Evolutionary conservation across 352 stramenopile genomes (phyloP).

Genomic region (Phytophthora nicotianae): DNA sequence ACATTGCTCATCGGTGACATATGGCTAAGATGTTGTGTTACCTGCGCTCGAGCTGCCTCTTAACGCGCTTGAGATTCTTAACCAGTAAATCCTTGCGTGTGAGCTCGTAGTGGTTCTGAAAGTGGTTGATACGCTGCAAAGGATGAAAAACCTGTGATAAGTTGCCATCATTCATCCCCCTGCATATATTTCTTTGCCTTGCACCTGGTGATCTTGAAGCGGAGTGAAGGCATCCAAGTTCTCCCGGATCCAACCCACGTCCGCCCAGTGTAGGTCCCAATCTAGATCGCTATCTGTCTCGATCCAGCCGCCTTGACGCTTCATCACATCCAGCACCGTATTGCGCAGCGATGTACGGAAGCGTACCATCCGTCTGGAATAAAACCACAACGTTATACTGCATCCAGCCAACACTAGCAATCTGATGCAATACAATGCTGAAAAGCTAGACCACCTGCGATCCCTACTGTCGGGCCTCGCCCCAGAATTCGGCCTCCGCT

Average conservation of each 20-base stretch:
- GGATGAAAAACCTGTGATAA: not conserved
- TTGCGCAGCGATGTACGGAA: slow-evolving; percentile 81
- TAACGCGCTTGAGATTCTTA: slow-evolving; percentile 93
- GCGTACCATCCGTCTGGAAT: slow-evolving; percentile 28
- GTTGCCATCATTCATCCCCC: slow-evolving; percentile 14
- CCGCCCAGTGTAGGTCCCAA: slow-evolving; percentile 88
- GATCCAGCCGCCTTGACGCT: slow-evolving; percentile 56
- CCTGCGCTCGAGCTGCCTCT: slow-evolving; percentile 80
- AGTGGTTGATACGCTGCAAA: slow-evolving; percentile 91
- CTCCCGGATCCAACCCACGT: slow-evolving; percentile 85
- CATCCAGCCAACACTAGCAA: not conserved
- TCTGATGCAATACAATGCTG: not conserved
- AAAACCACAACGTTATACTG: not conserved
- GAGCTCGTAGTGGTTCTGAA: slow-evolving; percentile 94
- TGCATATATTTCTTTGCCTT: not conserved
- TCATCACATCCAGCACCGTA: slow-evolving; percentile 81
- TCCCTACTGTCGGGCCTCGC: slow-evolving; percentile 25
- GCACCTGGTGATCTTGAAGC: slow-evolving; percentile 60
- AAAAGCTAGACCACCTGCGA: slow-evolving; percentile 11
- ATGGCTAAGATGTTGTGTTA: slow-evolving; percentile 12
- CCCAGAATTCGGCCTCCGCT: slow-evolving; percentile 20
- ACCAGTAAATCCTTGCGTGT: slow-evolving; percentile 90
- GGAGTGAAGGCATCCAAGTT: slow-evolving; percentile 69
- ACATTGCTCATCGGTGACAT: slow-evolving; percentile 16
- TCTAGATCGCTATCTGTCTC: slow-evolving; percentile 78